Evolutionary conservation across 2,329 filamentous ascomycete species (phyloP), one percentile per base, ranked within the genome.

Genomic region (Neopestalotiopsis rosae): DNA sequence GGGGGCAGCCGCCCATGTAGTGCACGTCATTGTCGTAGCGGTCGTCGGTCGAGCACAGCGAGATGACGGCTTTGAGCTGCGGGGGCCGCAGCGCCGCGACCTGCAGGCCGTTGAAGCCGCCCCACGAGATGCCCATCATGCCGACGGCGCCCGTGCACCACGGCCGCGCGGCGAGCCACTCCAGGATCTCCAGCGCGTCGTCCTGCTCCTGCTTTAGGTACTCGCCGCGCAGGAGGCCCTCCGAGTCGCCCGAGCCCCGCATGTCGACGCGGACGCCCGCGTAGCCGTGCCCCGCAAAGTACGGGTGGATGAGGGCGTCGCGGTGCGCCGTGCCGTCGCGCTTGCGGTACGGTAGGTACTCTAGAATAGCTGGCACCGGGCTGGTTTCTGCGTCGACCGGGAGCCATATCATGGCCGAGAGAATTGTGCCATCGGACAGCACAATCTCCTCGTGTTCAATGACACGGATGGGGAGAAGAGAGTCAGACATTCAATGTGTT

Each of bases 1-100:
- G 57, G 17, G 32, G 57, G 57, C 57, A 61, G 32, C 57, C 57
- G n/a, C 57, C 57, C 57, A 61, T 61, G 57, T 61, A 61, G 32
- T 61, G 57, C 12, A 61, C 32, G 20, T 61, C 57, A 12, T 61
- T 61, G 20, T 34, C 20, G 32, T 61, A 61, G 28, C 57, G 28
- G 57, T 34, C 57, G 20, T 61, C 57, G 12, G 57, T 61, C 32
- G 57, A 61, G 57, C 57, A 61, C 13, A 61, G 28, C 28, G 57
- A 61, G 14, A 61, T 28, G 57, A 61, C n/a, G 57, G 57, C 57
- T 17, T 61, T 61, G 28, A 61, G 57, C 57, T 34, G 7, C 20
- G 57, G 28, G 14, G 57, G 57, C 13, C 57, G 57, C 1, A n/a
- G 57, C 10, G 57, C 57, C 6, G 57, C 57, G 14, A 61, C 32